Evolutionary conservation across 805 yeast species (phyloP), one percentile per base, ranked within the genome.

Genomic region (Grigorovia transvaalensis): DNA sequence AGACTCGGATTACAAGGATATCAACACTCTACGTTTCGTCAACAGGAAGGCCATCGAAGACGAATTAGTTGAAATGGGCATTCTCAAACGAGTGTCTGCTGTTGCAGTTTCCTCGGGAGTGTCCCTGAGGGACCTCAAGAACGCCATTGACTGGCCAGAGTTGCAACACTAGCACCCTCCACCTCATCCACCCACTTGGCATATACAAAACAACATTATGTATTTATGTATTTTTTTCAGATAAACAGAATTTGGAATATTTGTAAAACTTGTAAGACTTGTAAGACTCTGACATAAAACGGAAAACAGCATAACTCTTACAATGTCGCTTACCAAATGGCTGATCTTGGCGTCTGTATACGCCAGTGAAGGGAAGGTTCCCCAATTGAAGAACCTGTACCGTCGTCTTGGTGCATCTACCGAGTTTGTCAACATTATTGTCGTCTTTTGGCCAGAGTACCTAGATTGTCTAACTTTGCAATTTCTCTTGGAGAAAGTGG

Each of bases 361-460:
- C 54, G 63, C 68, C 6, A 52, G 64, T 8, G 54, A 54, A 27
- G 59, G 56, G 17, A 64, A 67, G 47, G 44, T 47, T 2, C 35
- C 38, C 12, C 55, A 47, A 2, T 46, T 64, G 29, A 45, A 20
- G 29, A 47, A 46, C 27, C 15, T 54, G 7, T 27, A 46, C 56
- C 4, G 13, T 44, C 15, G 51, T 42, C 51, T 51, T 50, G 50
- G 53, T 47, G 38, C 51, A 43, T 50, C 57, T 4, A 27, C 46
- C n/a, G 61, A 56, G 7, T 52, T 58, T 11, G 58, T 57, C 18
- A 56, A 63, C 42, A 54, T 54, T 2, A 44, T 61, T 9, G 58
- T 66, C 44, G 60, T 63, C 13, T 50, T 67, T 15, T 65, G 66
- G 66, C 70, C 70, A 35, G 70, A 66, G 54, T 48, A 60, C 18